Evolutionary conservation across 345 rosid species (phyloP).

Genomic region (Camelina hispida): DNA sequence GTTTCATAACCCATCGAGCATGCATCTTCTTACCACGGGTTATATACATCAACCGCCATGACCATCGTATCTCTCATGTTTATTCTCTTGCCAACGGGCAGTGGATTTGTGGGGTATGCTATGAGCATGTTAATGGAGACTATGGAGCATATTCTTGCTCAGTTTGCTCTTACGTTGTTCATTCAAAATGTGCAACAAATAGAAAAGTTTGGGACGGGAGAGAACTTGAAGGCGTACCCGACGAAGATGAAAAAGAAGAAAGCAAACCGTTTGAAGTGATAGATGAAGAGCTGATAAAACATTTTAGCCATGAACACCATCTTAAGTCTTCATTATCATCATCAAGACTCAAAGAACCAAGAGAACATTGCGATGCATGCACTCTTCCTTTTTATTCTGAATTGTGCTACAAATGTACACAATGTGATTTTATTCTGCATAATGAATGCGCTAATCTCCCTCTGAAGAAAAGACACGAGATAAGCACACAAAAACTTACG

Average conservation of each 20-base stretch:
- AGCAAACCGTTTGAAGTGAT: background rate
- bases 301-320: slow-evolving; percentile 8
- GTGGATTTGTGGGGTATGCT: background rate
- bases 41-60: slow-evolving; percentile 16
- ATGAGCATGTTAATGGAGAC: background rate
- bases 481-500: background rate
- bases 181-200: slow-evolving; percentile 16
- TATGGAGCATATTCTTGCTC: background rate
- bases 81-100: background rate
- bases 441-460: slow-evolving; percentile 11
- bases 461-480: background rate
- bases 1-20: background rate
- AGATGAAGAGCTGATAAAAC: background rate
- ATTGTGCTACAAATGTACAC: background rate
- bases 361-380: slow-evolving; percentile 16
- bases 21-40: slow-evolving; percentile 17
- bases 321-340: background rate
- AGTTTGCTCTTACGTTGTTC: background rate
- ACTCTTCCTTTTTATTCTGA: background rate
- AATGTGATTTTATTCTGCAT: slow-evolving; percentile 19
- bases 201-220: background rate
- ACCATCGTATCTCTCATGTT: slow-evolving; percentile 5
- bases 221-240: slow-evolving; percentile 2
- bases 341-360: slow-evolving; percentile 1
- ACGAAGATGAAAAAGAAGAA: slow-evolving; percentile 12